Evolutionary conservation across 1,284 basidiomycete species (phyloP).

Genomic region (Apiotrichum siamense): DNA sequence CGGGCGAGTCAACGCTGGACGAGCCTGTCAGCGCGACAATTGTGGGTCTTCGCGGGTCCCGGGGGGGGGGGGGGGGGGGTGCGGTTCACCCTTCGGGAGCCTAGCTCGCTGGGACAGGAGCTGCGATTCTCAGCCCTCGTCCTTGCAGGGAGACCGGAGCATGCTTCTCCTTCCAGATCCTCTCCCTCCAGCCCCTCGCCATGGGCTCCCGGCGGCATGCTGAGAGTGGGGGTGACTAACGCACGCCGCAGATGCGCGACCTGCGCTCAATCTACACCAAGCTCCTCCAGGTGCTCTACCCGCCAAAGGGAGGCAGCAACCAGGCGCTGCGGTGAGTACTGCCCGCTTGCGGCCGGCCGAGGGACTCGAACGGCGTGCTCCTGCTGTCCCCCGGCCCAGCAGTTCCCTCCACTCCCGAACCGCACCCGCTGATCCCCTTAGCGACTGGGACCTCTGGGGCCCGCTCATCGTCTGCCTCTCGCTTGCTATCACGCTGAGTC

Average conservation of each 20-base stretch:
- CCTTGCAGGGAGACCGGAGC: no score
- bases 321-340: conserved; percentile 69
- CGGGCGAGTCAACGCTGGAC: conserved; percentile 78
- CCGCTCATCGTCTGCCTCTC: conserved; percentile 78
- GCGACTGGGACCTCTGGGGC: conserved; percentile 96
- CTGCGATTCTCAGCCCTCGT: no score
- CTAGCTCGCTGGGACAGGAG: no score
- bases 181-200: no score
- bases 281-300: conserved; percentile 85
- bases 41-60: conserved; percentile 51
- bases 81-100: no score
- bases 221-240: no score
- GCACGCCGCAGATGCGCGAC: conserved; percentile 64
- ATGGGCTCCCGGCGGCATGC: no score
- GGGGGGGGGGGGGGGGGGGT: neutral
- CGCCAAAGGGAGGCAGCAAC: conserved; percentile 63
- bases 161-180: neutral
- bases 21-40: conserved; percentile 85
- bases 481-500: conserved; percentile 77
- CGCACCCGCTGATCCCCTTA: conserved; percentile 44
- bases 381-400: no score
- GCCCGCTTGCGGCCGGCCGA: no score
- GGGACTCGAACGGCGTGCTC: no score
- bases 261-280: conserved; percentile 83
- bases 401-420: no score